Base-by-base conservation (phyloP, 2,329 filamentous ascomycete species). In the Tolypocladium tundrense region DNA sequence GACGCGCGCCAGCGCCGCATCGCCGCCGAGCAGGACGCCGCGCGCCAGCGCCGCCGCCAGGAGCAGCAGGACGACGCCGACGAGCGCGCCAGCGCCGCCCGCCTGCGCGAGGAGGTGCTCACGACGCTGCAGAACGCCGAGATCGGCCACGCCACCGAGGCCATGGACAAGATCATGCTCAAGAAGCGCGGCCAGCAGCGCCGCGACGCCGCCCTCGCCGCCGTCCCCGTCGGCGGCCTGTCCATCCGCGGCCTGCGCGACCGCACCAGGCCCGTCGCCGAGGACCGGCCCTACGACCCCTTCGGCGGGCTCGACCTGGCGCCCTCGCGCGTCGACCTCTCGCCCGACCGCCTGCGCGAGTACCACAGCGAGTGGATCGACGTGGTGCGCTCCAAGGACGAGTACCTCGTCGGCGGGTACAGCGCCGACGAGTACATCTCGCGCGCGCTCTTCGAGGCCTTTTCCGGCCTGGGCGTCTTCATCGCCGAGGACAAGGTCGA, bases 401-500 rank as follows among this genome's bases (percentile, higher is more conserved):
- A 81, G 51, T 85, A 88, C 67, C 76, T 82, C 55, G 90, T 89
- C 19, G 92, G 91, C 39, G 95, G 94, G 0, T 97, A 95, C 73
- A 86, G 87, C 66, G 77, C 93, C 50, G 78, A 82, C 40, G 91
- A 96, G 69, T 97, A 94, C 68, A 90, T 91, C 66, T 79, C 85
- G 9, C 80, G 92, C 31, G 87, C 90, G 31, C 76, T 99, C 69
- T 88, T 90, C 60, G 92, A 97, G 69, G 91, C 93, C 0, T 97
- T 97, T 73, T 85, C 90, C 0, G 94, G 95, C 0, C 72, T 99
- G 60, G 91, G 89, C 0, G 89, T 96, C 48, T 95, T 96, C 65
- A 78, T 99, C 48, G 87, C 83, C 41, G 91, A 97, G 52, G 92
- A 96, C 68, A 83, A 82, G 72, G 65, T 68, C 2, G 73, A 77